Base-by-base conservation (phyloP, 352 stramenopile genomes). In the Pythium chondricola region DNA sequence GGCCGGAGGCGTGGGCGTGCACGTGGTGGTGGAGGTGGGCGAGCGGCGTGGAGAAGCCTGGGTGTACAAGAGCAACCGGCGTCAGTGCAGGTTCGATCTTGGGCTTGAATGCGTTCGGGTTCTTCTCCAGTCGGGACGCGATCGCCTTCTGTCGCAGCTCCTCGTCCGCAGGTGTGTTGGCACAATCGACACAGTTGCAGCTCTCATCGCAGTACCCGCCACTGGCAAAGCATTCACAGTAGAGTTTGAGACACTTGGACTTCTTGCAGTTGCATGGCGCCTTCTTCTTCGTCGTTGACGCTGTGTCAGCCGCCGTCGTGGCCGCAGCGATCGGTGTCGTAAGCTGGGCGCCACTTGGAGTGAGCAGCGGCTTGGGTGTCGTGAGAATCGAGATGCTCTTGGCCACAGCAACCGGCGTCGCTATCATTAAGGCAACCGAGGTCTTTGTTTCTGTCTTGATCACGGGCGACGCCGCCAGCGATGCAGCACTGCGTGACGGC, bases 181-280 rank as follows among this genome's bases (percentile, higher is more conserved):
- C 66, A 61, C 95, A 98, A 30, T 67, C 71, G 11, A 91, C 55
- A 56, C 95, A 98, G 48, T 96, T 95, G 72, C 95, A 98, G 33
- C 74, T 89, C 31, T 83, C 59, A 48, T 95, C 86, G 47, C 95
- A 98, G 45, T 97, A 93, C 17, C 83, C 72, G 11, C 91, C 85
- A 24, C 80, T 87, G 1, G 88, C 86, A 61, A 98, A 98, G 58
- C 95, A 98, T 57, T 98, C 90, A 57, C 95, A 98, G 63, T 98
- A 95, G 22, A 98, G 56, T 67, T 98, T 98, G 14, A 98, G 75
- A 47, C 95, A 98, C 65, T 97, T 97, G 27, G 93, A 98, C 65
- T 97, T 98, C 58, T 98, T 98, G 73, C 95, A 98, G 42, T 97
- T 98, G 73, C 95, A 98, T 6, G 79, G 78, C 0, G 79, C 74